A percentile compares a stretch with the other conserved stretches of the same genome.
phyloP scores from a whole-genome alignment of 306 rosid species.

The Dryas drummondii region DNA sequence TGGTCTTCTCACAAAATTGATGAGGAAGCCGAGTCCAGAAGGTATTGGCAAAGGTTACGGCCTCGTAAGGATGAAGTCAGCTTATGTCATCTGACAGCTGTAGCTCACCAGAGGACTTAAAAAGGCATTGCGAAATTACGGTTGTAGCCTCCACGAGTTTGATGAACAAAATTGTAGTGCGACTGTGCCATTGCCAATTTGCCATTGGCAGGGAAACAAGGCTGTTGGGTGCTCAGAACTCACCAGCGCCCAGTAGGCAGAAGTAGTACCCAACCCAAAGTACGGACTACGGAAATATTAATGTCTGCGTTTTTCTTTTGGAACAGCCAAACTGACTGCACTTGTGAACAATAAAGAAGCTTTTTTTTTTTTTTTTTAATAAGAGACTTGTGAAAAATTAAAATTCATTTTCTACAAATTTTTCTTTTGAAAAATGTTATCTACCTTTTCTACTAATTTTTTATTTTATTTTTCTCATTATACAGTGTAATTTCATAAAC shows the following conservation, averaged over 20 bases:
- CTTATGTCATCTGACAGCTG: slow-evolving; percentile 46
- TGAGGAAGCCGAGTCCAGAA: neutral
- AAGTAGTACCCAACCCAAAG: neutral
- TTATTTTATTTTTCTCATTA: no score
- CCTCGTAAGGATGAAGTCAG: slow-evolving; percentile 31
- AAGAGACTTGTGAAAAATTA: no score
- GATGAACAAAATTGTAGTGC: neutral
- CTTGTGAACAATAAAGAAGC: neutral
- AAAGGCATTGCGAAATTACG: slow-evolving; percentile 16
- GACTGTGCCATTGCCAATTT: slow-evolving; percentile 6
- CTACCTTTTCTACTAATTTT: no score
- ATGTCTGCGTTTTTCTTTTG: neutral
- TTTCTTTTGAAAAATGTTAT: no score
- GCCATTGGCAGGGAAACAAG: slow-evolving; percentile 26
- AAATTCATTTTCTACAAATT: no score
- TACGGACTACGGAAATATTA: slow-evolving; percentile 10
- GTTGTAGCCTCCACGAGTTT: neutral
- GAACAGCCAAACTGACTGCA: neutral
- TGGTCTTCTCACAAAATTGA: neutral
- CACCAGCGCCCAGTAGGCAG: neutral
- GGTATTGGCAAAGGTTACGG: neutral
- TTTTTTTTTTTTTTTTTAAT: neutral
- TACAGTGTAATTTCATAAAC: no score
- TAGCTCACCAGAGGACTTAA: neutral
- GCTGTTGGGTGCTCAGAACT: slow-evolving; percentile 17